Percentiles rank a stretch among this genome's conserved stretches.
These are phyloP conservation scores for Fusarium xylarioides DNA, from an alignment of 2,329 filamentous ascomycete genomes.

Conservation along the genomic window DNA sequence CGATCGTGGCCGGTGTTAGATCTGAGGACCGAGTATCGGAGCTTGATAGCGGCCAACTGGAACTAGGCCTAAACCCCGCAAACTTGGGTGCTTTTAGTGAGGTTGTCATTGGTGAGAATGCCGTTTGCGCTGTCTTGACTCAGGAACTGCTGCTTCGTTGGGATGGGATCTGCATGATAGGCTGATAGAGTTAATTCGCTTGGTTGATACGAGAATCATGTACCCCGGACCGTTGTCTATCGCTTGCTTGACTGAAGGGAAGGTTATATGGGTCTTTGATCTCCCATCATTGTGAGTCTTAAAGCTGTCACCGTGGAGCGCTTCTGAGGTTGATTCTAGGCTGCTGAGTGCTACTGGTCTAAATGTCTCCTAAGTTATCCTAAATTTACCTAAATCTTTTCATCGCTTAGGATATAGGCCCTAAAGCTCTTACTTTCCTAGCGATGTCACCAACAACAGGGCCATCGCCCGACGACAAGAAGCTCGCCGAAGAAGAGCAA, in stretches of 20 bases:
- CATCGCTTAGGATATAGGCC: accelerated
- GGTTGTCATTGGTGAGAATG: not conserved
- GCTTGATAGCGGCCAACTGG: not conserved
- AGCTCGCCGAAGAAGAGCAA: constrained; percentile 19
- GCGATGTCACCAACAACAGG: not conserved
- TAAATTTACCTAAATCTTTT: not conserved
- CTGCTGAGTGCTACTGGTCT: not conserved
- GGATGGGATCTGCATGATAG: constrained; percentile 7
- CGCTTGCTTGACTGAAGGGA: accelerated
- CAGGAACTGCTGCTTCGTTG: not conserved
- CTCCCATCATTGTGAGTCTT: not conserved
- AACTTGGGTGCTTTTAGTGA: not conserved
- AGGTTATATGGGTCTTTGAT: not conserved
- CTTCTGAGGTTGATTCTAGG: not conserved
- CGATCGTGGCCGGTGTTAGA: constrained; percentile 9
- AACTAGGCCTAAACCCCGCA: not conserved
- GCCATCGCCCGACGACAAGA: not conserved
- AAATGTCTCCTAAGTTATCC: not conserved
- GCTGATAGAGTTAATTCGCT: not conserved
- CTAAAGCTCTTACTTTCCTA: not conserved
- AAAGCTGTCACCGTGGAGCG: not conserved
- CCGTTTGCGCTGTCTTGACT: not conserved
- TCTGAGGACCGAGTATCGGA: constrained; percentile 20
- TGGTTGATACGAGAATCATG: not conserved
- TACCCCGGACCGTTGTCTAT: not conserved